These are phyloP conservation scores for Aquilaria sinensis DNA, from an alignment of 345 rosid species.

Conservation along the genomic window DNA sequence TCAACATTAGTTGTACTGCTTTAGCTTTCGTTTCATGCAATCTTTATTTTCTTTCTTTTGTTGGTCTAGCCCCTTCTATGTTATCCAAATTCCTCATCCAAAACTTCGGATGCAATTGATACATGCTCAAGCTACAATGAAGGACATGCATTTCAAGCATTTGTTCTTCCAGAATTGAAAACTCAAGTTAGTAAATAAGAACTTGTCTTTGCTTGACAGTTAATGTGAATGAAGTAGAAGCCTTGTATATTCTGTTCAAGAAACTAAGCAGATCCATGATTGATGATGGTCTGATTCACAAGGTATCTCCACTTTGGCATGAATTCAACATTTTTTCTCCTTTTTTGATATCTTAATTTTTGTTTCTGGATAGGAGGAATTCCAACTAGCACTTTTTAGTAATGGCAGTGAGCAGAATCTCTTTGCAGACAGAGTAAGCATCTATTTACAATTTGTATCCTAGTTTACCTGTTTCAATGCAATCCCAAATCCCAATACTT, in stretches of 20 bases:
- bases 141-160: neutral
- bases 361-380: conserved; percentile 35
- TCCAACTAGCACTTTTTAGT: conserved; percentile 41
- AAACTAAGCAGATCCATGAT: conserved; percentile 52
- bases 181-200: neutral
- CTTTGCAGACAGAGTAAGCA: conserved; percentile 49
- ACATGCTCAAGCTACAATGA: neutral
- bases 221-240: conserved; percentile 71
- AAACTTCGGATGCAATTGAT: neutral
- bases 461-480: neutral
- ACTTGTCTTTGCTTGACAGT: conserved; percentile 31
- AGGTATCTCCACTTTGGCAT: conserved; percentile 30
- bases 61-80: neutral
- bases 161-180: neutral
- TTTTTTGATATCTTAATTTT: neutral
- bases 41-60: neutral
- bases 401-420: conserved; percentile 44
- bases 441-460: neutral
- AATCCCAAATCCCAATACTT: neutral
- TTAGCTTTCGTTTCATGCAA: neutral
- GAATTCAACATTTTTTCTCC: neutral
- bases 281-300: conserved; percentile 51
- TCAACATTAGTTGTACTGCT: too few relatives aligned
- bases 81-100: neutral
- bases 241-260: conserved; percentile 59